Evolutionary conservation across 2,329 filamentous ascomycete genomes (phyloP), one percentile per base, ranked within the genome.

Genomic region (Xylaria sp.): DNA sequence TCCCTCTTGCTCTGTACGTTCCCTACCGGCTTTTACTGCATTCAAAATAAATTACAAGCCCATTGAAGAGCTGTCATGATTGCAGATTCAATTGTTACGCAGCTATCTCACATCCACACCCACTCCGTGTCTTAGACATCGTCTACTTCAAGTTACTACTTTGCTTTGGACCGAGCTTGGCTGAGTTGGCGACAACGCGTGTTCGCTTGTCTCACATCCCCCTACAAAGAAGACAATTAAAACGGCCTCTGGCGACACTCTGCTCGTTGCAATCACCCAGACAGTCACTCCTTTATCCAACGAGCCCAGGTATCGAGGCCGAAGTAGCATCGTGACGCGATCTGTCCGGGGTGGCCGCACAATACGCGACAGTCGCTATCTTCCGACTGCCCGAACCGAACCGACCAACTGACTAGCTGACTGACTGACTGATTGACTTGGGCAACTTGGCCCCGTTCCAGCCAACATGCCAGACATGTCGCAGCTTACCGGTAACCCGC

Each of bases 381-480:
- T 48, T 63, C 51, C 33, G 38, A 40, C 38, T 40, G 36, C 15
- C 36, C 13, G 11, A 40, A 15, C 36, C 36, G 36, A 40, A 1
- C 13, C 28, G 28, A 28, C 28, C 28, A 28, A 28, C 28, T 28
- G 28, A 28, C 28, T 23, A 13, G 11, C 36, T 38, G 36, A 38
- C 11, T 13, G 56, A 28, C 48, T 13, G 28, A 38, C 10, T 7
- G 48, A 51, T 23, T 31, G 48, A 28, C 53, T 26, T 59, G 58
- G 68, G 60, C 59, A 49, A 23, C 44, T 56, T n/a, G 58, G 56
- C 62, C 62, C 59, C 36, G 57, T 66, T 65, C 63, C 63, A 51
- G 68, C 56, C 65, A 66, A 48, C 51, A 68, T 66, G 70, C 68
- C 70, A 72, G 70, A 72, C 70, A 72, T 72, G 70, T 72, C 70